Evolutionary conservation across 768 basidiomycete species (phyloP), one percentile per base, ranked within the genome.

Genomic region (Lactifluus piperatus): DNA sequence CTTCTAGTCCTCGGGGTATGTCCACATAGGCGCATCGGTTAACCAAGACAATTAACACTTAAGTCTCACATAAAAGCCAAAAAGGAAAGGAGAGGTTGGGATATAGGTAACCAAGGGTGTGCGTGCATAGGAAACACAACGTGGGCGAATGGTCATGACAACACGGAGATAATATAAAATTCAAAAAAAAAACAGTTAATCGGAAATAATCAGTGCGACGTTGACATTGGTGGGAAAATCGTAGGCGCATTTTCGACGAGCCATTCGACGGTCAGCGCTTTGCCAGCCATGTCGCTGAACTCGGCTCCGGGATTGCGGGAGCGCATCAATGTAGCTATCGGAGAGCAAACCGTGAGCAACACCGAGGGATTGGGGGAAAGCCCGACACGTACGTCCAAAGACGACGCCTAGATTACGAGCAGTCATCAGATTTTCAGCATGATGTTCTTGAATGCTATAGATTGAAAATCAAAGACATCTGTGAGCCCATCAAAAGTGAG

Each of bases 211-310:
- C 51, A 63, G 54, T 26, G 49, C 10, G 44, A 26, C 9, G 29
- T 58, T 29, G 64, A 51, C 39, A 59, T 11, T 53, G 54, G 47
- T 18, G 62, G 60, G 66, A 81, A 81, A 65, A 88, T 74, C 26
- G 71, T 70, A 41, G 77, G 79, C 13, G 91, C 91, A 68, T 95
- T 88, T 69, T 97, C 94, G 60, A 98, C 84, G 64, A 97, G 81
- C 88, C 94, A 97, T 71, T 97, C 93, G 51, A 99, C 79, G 66
- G 88, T 83, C 58, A 94, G 79, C 6, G 95, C 91, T 73, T 95
- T 97, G 54, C 92, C 91, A 8, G 91, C 94, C 91, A 98, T 98
- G 71, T 99, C 95, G 67, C 85, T 88, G 74, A 97, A 97, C 74
- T 98, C 97, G 18, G 90, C 83, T 27, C 80, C 79, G 4, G 88